Evolutionary conservation across 768 basidiomycete species (phyloP).

Genomic region (Psilocybe cubensis): DNA sequence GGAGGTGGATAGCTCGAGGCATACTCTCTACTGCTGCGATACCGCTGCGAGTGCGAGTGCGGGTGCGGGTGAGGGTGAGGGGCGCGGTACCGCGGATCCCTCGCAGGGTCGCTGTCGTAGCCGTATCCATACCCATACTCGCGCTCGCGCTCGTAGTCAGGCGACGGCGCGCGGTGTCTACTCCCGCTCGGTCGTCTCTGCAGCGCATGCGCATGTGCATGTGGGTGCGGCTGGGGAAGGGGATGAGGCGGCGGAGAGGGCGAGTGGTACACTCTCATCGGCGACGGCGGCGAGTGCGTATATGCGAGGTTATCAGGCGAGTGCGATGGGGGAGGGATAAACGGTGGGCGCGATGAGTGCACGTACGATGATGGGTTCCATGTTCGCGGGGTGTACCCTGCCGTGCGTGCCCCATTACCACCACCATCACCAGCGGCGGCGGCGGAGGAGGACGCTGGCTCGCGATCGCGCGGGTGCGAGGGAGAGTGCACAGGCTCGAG

Average conservation of each 20-base stretch:
- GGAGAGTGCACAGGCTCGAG: not conserved
- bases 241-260: too few species aligned
- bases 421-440: too few species aligned
- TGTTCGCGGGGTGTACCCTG: not conserved
- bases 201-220: not conserved
- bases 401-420: too few species aligned
- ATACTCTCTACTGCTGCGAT: too few species aligned
- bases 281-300: too few species aligned
- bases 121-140: not conserved
- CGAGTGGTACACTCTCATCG: too few species aligned
- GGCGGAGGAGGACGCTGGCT: not conserved
- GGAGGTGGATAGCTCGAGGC: too few species aligned
- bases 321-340: not conserved
- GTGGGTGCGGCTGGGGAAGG: not conserved
- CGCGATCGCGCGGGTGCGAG: not conserved
- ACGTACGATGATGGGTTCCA: not conserved
- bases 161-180: not conserved
- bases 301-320: not conserved
- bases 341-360: not conserved
- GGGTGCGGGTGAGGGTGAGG: too few species aligned
- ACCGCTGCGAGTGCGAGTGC: too few species aligned
- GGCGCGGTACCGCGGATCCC: not conserved
- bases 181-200: too few species aligned
- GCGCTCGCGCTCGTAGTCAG: not conserved
- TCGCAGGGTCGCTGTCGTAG: slow-evolving; percentile 1